Evolutionary conservation across 2,329 filamentous ascomycete genomes (phyloP).

Genomic region (Eutypella sp.): DNA sequence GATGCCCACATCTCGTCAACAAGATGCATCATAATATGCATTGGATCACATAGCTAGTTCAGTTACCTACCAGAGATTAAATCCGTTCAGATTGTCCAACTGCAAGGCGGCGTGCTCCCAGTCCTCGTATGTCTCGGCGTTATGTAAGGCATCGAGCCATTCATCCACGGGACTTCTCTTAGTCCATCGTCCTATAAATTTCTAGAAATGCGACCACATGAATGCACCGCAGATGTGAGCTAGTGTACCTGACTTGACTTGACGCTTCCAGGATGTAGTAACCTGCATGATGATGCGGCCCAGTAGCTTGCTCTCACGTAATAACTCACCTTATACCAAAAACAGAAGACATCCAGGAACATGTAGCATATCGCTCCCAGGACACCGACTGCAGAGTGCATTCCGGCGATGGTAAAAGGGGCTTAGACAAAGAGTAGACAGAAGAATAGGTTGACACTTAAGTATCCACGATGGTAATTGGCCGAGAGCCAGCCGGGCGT

Average conservation of each 20-base stretch:
- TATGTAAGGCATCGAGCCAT: conserved; percentile 60
- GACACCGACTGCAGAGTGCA: conserved; percentile 25
- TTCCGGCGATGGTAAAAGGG: conserved; percentile 8
- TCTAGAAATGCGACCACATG: conserved; percentile 43
- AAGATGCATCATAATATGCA: background rate
- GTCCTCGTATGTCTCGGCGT: conserved; percentile 70
- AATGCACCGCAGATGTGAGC: conserved; percentile 10
- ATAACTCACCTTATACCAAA: conserved; percentile 54
- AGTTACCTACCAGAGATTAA: conserved; percentile 69
- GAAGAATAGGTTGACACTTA: too few species aligned
- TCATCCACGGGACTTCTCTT: conserved; percentile 59
- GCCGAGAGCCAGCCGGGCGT: too few species aligned
- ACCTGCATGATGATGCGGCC: too few species aligned
- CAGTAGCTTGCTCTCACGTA: background rate
- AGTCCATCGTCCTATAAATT: conserved; percentile 62
- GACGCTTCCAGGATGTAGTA: background rate
- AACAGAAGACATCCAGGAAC: conserved; percentile 55
- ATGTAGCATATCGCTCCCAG: conserved; percentile 50
- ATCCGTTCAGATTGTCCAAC: conserved; percentile 75
- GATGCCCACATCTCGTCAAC: conserved; percentile 8
- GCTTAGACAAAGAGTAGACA: background rate
- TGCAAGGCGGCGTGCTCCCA: conserved; percentile 82
- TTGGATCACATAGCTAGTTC: background rate
- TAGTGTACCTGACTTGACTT: background rate
- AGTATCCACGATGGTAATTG: too few species aligned